Percentiles rank a stretch among this genome's conserved stretches.
Evolutionary conservation across 495 filamentous ascomycete species (phyloP).

Genomic region (Hypoxylon intermedium): DNA sequence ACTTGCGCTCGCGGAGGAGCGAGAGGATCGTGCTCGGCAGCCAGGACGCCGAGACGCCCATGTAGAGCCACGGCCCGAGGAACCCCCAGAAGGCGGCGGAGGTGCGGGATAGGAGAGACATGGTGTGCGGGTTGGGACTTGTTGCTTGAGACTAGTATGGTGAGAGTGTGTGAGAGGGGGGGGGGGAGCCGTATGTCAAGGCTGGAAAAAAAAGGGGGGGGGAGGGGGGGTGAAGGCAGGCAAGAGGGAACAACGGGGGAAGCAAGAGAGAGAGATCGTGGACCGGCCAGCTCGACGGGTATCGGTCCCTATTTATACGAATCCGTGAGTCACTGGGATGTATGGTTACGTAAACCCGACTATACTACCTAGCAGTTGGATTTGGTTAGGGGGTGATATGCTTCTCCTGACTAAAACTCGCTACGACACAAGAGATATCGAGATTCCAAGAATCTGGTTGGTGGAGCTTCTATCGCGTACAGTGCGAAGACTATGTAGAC

Average conservation of each 20-base stretch:
- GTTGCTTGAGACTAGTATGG: background rate
- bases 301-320: constrained; percentile 9
- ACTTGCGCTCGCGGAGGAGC: constrained; percentile 37
- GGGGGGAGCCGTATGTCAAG: background rate
- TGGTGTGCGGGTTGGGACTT: constrained; percentile 1
- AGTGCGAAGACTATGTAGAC: constrained; percentile 13
- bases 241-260: too few species aligned
- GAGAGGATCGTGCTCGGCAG: constrained; percentile 47
- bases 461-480: constrained; percentile 17
- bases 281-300: background rate
- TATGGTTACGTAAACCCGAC: too few species aligned
- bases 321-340: too few species aligned
- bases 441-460: constrained; percentile 1
- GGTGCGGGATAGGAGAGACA: constrained; percentile 18
- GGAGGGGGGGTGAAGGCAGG: background rate
- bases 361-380: too few species aligned
- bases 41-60: constrained; percentile 45
- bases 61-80: constrained; percentile 50
- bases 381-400: too few species aligned
- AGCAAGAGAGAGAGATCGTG: background rate
- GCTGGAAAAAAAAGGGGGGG: background rate
- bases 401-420: too few species aligned
- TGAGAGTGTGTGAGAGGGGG: background rate
- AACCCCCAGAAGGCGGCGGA: constrained; percentile 32
- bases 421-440: too few species aligned